Base-by-base conservation (phyloP, 108 stramenopile genomes). In the Skeletonema menzelii region DNA sequence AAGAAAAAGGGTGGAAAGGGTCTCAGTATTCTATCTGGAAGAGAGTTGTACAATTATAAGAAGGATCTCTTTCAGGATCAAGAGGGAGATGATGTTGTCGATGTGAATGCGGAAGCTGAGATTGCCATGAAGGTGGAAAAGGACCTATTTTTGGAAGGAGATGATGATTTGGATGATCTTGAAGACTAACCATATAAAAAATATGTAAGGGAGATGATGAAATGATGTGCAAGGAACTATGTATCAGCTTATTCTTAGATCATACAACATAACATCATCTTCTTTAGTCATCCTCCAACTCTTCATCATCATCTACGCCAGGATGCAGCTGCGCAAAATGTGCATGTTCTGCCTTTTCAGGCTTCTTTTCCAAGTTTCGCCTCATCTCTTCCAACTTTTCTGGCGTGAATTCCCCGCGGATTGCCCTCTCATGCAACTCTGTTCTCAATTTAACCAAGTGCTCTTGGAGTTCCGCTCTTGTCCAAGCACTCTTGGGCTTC, bases 1-100 rank as follows among this genome's bases (percentile, higher is more conserved):
- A 96, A 96, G 91, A 96, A 96, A 62, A 96, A 96, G 65, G 95
- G 95, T 44, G 95, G 95, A 5, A 96, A 93, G 77, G 95, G 95
- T 58, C 68, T 96, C 73, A 79, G 88, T 49, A 84, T 96, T 24
- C 75, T 96, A 57, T 84, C 85, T 65, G 95, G 95, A 31, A 67
- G 92, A 56, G 95, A 87, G 37, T 76, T 96, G 68, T 93, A 84
- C 75, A 90, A 93, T 67, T 96, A 96, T 82, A 95, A 93, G 67
- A 69, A 81, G 56, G 89, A 92, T 20, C 69, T 95, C 46, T 95
- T 95, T 70, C 69, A 76, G 61, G 87, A 88, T 76, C 82, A 85
- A 56, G 87, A 82, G 8, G 89, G 84, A 14, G 88, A 86, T 44
- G 82, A 85, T 47, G 68, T 59, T 30, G 57, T 37, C 7, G 59